Evolutionary conservation across 2,329 filamentous ascomycete species (phyloP), one percentile per base, ranked within the genome.

Genomic region (Pseudogymnoascus sp.): DNA sequence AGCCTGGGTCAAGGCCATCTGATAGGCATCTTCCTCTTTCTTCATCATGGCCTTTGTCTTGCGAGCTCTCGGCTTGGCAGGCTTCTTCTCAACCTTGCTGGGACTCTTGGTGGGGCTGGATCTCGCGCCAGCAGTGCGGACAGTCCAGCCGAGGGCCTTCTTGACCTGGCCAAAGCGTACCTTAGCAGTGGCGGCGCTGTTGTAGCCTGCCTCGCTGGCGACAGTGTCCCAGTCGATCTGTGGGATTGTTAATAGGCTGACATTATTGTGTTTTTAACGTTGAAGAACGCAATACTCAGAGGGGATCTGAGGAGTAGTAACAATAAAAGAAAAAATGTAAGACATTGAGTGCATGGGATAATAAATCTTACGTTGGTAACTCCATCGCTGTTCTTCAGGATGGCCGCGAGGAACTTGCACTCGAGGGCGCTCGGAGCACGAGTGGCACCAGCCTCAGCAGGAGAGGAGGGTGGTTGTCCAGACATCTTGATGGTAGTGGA

Each of bases 141-240:
- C 61, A 8, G 9, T 55, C 21, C 35, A 60, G 2, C 76, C 75
- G 0, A 79, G 71, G 70, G 81, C 80, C 51, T 74, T 72, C 70
- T 78, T 81, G 64, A 83, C 76, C 63, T 83, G 79, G 3, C 78
- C 75, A 62, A 78, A 83, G 51, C 81, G 78, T 39, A 77, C 75
- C 74, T 79, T 62, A 39, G 81, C 80, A 2, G 77, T 75, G 7
- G 73, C 71, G 0, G 73, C 77, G 38, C 76, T 81, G 64, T 80
- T 80, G 73, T 80, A 78, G 7, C 74, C 73, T 10, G 73, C 69
- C 10, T 77, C 75, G 0, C 59, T 31, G 1, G 80, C 80, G 2
- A 83, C 77, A 4, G 67, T 69, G 0, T 74, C 69, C 81, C 81
- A 83, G 67, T 84, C 77, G 36, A 80, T 74, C 38, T 59, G 17